These are phyloP conservation scores for Hyphodiscus hymeniophilus DNA, from an alignment of 495 filamentous ascomycete species.

Conservation along the genomic window DNA sequence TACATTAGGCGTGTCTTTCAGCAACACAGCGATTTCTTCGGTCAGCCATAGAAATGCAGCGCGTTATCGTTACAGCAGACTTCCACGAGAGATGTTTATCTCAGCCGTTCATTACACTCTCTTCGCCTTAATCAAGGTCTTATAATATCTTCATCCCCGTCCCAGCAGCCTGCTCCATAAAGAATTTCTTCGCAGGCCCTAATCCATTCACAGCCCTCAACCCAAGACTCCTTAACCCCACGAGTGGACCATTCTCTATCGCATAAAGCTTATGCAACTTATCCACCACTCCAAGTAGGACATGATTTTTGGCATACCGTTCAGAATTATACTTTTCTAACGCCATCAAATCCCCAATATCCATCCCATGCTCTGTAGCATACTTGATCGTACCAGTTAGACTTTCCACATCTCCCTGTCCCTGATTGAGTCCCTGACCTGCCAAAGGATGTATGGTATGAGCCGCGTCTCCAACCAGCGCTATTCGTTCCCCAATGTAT, in stretches of 20 bases:
- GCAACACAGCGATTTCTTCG: not conserved
- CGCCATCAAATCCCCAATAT: conserved; percentile 64
- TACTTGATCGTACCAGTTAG: conserved; percentile 65
- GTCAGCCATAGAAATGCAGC: not conserved
- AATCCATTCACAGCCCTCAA: conserved; percentile 70
- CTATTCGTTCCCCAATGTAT: conserved; percentile 82
- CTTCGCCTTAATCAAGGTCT: too few relatives aligned
- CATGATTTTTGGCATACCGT: conserved; percentile 73
- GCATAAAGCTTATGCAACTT: conserved; percentile 90
- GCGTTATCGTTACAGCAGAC: too few relatives aligned
- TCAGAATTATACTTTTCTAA: conserved; percentile 73
- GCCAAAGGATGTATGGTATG: conserved; percentile 93
- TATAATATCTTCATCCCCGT: conserved; percentile 37
- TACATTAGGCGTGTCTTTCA: too few relatives aligned
- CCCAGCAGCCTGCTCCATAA: conserved; percentile 88
- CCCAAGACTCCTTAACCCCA: conserved; percentile 68
- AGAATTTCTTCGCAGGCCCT: conserved; percentile 67
- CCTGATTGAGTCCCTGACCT: conserved; percentile 91
- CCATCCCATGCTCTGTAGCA: conserved; percentile 73
- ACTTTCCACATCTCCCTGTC: conserved; percentile 75
- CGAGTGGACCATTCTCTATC: conserved; percentile 63
- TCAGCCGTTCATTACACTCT: too few relatives aligned
- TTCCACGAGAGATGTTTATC: too few relatives aligned
- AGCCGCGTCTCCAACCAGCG: conserved; percentile 87
- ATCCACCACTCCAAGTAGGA: conserved; percentile 83